phyloP scores from a whole-genome alignment of 192 early-diverging fungal species.

The Linnemannia elongata region DNA sequence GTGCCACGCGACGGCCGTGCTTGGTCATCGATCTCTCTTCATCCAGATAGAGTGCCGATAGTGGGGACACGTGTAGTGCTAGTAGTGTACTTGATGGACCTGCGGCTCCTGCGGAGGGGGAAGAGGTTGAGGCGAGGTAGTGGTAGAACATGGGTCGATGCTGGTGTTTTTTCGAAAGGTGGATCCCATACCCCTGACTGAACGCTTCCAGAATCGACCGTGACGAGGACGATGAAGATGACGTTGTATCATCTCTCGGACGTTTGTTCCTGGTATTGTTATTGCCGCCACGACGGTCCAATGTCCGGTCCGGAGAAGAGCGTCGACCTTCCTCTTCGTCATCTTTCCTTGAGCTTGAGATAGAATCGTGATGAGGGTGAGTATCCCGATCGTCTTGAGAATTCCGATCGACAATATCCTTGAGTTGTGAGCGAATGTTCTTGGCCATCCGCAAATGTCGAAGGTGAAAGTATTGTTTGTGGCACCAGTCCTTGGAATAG shows the following conservation, averaged over 20 bases:
- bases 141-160: slow-evolving; percentile 70
- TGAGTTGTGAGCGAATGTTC: slow-evolving; percentile 90
- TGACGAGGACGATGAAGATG: slow-evolving; percentile 36
- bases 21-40: slow-evolving; percentile 61
- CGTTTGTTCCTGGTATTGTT: not conserved
- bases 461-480: slow-evolving; percentile 89
- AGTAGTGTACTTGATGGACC: slow-evolving; percentile 91
- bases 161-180: slow-evolving; percentile 93
- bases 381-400: slow-evolving; percentile 53
- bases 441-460: slow-evolving; percentile 84
- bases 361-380: slow-evolving; percentile 7
- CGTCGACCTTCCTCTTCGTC: slow-evolving; percentile 70
- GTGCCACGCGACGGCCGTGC: slow-evolving; percentile 42
- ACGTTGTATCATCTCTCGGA: slow-evolving; percentile 55
- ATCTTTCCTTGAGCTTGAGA: slow-evolving; percentile 4
- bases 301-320: slow-evolving; percentile 19
- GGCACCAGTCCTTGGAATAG: slow-evolving; percentile 88
- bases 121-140: slow-evolving; percentile 58
- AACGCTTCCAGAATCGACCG: slow-evolving; percentile 85
- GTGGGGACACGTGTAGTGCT: slow-evolving; percentile 93
- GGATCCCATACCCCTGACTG: slow-evolving; percentile 91
- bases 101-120: slow-evolving; percentile 31
- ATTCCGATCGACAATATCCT: slow-evolving; percentile 88
- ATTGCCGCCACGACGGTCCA: not conserved
- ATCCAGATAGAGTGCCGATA: slow-evolving; percentile 89